Base-by-base conservation (phyloP, 495 filamentous ascomycete species). In the Tuber melanosporum region DNA sequence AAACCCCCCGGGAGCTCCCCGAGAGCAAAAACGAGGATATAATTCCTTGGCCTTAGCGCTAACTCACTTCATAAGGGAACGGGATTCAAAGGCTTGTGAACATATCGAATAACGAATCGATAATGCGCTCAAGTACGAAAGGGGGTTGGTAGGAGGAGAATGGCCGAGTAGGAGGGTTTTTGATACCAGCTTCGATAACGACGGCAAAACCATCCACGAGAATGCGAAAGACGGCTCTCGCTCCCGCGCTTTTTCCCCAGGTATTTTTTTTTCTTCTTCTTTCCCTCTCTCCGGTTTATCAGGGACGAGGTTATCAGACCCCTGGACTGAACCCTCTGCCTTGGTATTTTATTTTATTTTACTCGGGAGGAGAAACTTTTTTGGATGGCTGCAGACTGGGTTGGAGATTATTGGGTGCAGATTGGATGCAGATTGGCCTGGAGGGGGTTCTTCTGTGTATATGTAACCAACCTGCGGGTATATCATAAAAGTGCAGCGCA, bases 361-460 rank as follows among this genome's bases (percentile, higher is more conserved):
- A 66, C 57, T 66, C 57, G 57, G 57, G 57, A 66, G 57, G 57
- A 66, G 57, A 12, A 36, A 66, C 57, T 32, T 14, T 66, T 66
- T 66, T 66, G 57, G 57, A 66, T 19, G 52, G 52, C 26, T 62
- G 52, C 49, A 57, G 49, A 26, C 12, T 57, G 22, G 22, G 7
- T 57, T 57, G 49, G 49, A 41, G 10, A 17, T 12, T 5, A 19
- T 22, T n/a, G 22, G 57, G 7, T 20, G 17, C 20, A 8, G 47
- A 8, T 22, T 49, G 47, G n/a, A 9, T 62, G 32, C 10, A 41
- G 39, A 41, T 41, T 41, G 39, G 4, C 39, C 39, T 41, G 39
- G 39, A 41, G 39, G 39, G 39, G 39, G 39, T 41, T 5, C 39
- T 3, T 26, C 10, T 57, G 10, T 26, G 49, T 57, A 26, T 57